Conservation (phyloP, 2,329 filamentous ascomycete genomes). For the Huntiella abstrusa region DNA sequence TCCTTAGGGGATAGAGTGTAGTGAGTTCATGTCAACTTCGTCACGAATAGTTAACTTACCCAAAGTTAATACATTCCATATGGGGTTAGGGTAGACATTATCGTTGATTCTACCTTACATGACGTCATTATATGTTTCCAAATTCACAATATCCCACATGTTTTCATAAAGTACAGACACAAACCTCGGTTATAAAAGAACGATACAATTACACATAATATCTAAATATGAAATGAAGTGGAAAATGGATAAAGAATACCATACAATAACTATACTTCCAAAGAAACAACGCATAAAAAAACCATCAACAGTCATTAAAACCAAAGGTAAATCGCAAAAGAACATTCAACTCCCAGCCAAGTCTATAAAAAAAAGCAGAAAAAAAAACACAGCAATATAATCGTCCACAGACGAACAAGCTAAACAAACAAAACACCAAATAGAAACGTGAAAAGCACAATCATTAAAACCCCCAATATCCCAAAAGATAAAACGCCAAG, state of each 20-base stretch:
- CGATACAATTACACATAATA: not conserved
- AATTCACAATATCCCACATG: no score
- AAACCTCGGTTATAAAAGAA: not conserved
- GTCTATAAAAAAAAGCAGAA: not conserved
- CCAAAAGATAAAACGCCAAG: not conserved
- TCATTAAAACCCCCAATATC: not conserved
- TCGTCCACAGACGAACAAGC: not conserved
- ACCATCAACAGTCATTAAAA: not conserved
- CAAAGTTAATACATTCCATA: no score
- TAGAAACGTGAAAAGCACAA: not conserved
- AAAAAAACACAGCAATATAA: not conserved
- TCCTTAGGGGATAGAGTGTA: no score
- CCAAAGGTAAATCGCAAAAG: conserved; percentile 1
- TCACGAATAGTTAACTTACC: no score
- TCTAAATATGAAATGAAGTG: not conserved
- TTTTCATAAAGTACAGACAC: no score
- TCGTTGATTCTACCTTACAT: no score
- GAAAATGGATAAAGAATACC: not conserved
- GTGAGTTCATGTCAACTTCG: no score
- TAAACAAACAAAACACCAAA: not conserved
- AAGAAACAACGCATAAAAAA: not conserved
- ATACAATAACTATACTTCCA: not conserved
- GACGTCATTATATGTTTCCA: no score
- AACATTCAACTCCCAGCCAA: not conserved
- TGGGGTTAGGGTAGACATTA: no score